Percentiles rank a stretch among this genome's conserved stretches.
phyloP scores from a whole-genome alignment of 345 rosid genomes.

The Arabis alpina region DNA sequence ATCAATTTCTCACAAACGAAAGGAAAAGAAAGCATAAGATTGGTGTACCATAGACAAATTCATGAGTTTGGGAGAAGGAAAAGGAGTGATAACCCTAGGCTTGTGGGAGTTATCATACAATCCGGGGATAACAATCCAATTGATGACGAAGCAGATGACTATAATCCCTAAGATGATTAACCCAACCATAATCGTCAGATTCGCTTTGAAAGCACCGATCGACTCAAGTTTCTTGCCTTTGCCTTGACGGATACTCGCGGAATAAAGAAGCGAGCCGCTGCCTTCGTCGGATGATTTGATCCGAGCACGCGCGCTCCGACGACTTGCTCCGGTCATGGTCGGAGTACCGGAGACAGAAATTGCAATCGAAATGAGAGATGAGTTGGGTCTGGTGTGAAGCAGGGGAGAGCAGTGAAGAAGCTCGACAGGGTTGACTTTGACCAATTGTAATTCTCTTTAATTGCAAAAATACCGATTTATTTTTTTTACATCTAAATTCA shows the following conservation, averaged over 20 bases:
- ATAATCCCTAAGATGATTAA: slow-evolving; percentile 29
- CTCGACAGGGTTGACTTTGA: slow-evolving; percentile 34
- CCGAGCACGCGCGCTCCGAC: slow-evolving; percentile 65
- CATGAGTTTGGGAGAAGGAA: slow-evolving; percentile 79
- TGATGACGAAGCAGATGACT: slow-evolving; percentile 35
- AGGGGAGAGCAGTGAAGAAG: background rate
- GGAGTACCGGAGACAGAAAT: background rate
- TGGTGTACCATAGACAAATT: slow-evolving; percentile 70
- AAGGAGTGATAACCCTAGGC: slow-evolving; percentile 84
- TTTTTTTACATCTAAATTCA: no score
- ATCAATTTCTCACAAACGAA: background rate
- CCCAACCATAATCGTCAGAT: slow-evolving; percentile 31
- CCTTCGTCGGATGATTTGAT: slow-evolving; percentile 49
- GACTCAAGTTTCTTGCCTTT: slow-evolving; percentile 35
- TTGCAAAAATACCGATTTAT: no score
- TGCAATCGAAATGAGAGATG: background rate
- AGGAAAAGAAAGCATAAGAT: background rate
- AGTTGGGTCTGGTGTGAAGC: slow-evolving; percentile 7
- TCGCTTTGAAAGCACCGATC: slow-evolving; percentile 40
- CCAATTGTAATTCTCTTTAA: background rate
- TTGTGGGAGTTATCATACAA: slow-evolving; percentile 42
- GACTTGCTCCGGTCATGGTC: slow-evolving; percentile 66
- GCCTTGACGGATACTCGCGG: slow-evolving; percentile 23
- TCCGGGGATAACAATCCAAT: slow-evolving; percentile 11
- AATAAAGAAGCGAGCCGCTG: slow-evolving; percentile 34